Base-by-base conservation (phyloP, 2,329 filamentous ascomycete species). In the Aspergillus pseudonomiae region DNA sequence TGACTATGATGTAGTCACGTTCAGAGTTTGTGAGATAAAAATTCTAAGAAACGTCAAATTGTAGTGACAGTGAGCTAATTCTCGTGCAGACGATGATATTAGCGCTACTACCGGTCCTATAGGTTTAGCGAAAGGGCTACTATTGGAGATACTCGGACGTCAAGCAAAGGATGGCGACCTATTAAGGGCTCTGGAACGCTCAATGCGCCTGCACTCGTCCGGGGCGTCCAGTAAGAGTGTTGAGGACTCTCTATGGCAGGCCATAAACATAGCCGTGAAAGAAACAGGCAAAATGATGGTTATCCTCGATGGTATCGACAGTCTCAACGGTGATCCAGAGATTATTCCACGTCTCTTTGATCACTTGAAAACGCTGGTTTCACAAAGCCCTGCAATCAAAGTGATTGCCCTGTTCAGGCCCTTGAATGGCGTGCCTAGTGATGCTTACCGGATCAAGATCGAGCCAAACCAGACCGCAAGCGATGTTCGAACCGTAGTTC, bases 401-500 rank as follows among this genome's bases (percentile, higher is more conserved):
- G 45, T 48, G 16, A 39, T 59, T 26, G 7, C 32, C 14, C 9
- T 59, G 21, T 59, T 45, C 2, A 32, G 57, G 45, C 45, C 43
- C n/a, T 14, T 59, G 45, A 12, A 59, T 26, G 19, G 39, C 2
- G 7, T 59, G 30, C 57, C 57, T 24, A 5, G 50, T 30, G 45
- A 34, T 3, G 46, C 45, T 6, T 26, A 24, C n/a, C 57, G 45
- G n/a, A 24, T 59, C 16, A 48, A 46, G 30, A 46, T 59, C 21
- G 57, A 59, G 12, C 57, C 57, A 24, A 26, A 12, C 19, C 57
- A 59, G 28, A 48, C 34, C 24, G 24, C 32, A 2, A 12, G 30
- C 28, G 57, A 59, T 39, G 26, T 59, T 19, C 57, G 45, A 21
- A 52, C 45, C 7, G 57, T 59, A 9, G 45, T 59, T 52, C 45